phyloP scores from a whole-genome alignment of 2,329 filamentous ascomycete species.

The Fusarium sp. region DNA sequence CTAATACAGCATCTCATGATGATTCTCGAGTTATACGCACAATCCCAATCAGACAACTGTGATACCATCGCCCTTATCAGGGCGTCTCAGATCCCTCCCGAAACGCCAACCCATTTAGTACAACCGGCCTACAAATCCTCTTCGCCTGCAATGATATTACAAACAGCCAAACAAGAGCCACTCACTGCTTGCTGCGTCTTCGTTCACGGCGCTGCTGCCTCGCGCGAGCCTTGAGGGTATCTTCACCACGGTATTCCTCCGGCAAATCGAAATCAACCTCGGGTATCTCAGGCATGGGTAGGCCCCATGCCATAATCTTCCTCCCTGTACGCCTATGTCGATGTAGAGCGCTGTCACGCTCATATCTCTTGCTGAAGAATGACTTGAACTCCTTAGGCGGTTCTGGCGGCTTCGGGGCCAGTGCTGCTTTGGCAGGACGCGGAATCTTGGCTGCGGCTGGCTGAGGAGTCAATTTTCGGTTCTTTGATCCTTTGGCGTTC shows the following conservation, averaged over 20 bases:
- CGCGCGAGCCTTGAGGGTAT: constrained; percentile 66
- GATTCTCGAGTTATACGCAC: constrained; percentile 16
- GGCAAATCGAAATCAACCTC: constrained; percentile 81
- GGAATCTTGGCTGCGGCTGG: constrained; percentile 25
- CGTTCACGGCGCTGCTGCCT: constrained; percentile 70
- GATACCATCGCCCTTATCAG: constrained; percentile 19
- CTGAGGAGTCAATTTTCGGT: constrained; percentile 43
- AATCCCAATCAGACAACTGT: neutral
- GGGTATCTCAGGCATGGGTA: constrained; percentile 76
- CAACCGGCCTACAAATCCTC: constrained; percentile 20
- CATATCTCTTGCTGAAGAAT: constrained; percentile 83
- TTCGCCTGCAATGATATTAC: constrained; percentile 30
- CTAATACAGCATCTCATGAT: neutral
- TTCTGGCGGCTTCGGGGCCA: constrained; percentile 47
- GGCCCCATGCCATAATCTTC: constrained; percentile 81
- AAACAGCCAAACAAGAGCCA: constrained; percentile 21
- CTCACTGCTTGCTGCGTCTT: constrained; percentile 58
- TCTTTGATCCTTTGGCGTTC: constrained; percentile 48
- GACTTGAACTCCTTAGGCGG: constrained; percentile 76
- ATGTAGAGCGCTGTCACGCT: constrained; percentile 82
- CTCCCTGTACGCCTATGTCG: constrained; percentile 74
- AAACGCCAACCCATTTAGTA: constrained; percentile 34
- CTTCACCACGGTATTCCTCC: constrained; percentile 66
- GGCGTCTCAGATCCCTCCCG: constrained; percentile 24
- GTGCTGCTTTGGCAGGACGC: constrained; percentile 38